phyloP scores from a whole-genome alignment of 2,329 filamentous ascomycete species.

The Verticillium nonalfalfae region DNA sequence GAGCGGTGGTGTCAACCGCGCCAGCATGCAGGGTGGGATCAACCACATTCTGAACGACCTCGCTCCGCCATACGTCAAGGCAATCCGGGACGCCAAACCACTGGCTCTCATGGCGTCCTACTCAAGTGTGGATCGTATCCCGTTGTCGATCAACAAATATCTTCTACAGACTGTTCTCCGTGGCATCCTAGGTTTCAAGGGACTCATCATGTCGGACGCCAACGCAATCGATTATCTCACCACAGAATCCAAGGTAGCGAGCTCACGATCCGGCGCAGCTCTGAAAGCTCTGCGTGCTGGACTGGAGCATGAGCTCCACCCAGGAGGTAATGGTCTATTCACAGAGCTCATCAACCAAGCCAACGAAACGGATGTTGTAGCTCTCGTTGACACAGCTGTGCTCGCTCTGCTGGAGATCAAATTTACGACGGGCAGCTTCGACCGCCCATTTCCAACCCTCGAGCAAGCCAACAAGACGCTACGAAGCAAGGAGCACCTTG shows the following conservation, averaged over 20 bases:
- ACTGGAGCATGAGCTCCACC: conserved; percentile 20
- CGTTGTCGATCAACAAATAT: conserved; percentile 23
- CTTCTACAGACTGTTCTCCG: conserved; percentile 19
- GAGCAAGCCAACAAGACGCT: conserved; percentile 9
- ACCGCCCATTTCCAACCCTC: conserved; percentile 15
- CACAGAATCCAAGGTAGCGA: conserved; percentile 18
- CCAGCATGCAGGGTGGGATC: conserved; percentile 22
- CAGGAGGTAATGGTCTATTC: conserved; percentile 14
- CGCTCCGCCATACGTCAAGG: conserved; percentile 20
- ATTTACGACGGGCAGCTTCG: conserved; percentile 19
- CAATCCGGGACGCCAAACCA: conserved; percentile 18
- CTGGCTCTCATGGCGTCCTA: conserved; percentile 24
- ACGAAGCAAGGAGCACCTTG: conserved; percentile 9
- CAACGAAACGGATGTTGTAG: conserved; percentile 14
- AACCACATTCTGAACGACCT: conserved; percentile 27
- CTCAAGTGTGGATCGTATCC: conserved; percentile 21
- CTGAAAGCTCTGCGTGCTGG: conserved; percentile 18
- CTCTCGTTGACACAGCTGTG: conserved; percentile 18
- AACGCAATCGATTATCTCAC: conserved; percentile 19
- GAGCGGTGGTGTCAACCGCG: conserved; percentile 24
- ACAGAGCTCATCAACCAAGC: conserved; percentile 14
- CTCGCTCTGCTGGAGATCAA: conserved; percentile 20
- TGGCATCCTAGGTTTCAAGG: conserved; percentile 21
- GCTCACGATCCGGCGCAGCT: conserved; percentile 18
- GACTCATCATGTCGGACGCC: conserved; percentile 25